Evolutionary conservation across 2,329 filamentous ascomycete genomes (phyloP).

Genomic region (Penicillium sp.): DNA sequence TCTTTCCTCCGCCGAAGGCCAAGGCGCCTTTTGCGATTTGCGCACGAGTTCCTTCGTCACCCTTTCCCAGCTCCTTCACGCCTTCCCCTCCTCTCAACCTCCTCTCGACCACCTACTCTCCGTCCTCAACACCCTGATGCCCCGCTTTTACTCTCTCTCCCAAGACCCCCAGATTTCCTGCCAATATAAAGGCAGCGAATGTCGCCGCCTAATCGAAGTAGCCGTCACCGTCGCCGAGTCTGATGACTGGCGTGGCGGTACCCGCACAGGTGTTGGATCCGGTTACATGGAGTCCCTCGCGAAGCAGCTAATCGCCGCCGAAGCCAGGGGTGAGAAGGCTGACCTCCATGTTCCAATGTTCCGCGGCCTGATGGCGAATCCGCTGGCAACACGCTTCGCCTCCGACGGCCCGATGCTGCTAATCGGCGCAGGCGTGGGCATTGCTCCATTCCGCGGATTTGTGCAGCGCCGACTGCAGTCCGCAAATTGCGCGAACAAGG

Average conservation of each 20-base stretch:
- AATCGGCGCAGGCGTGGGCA: constrained; percentile 92
- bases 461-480: constrained; percentile 91
- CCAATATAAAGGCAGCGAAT: constrained; percentile 63
- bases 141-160: constrained; percentile 95
- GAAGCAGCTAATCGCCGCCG: constrained; percentile 64
- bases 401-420: constrained; percentile 95
- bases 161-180: constrained; percentile 86
- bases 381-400: constrained; percentile 84
- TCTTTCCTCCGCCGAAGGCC: constrained; percentile 83
- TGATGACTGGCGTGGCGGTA: constrained; percentile 68
- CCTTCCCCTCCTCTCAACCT: constrained; percentile 88
- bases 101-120: constrained; percentile 78
- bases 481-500: constrained; percentile 95
- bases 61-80: constrained; percentile 77
- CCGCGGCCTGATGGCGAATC: constrained; percentile 96
- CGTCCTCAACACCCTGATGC: constrained; percentile 83
- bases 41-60: constrained; percentile 84
- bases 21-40: constrained; percentile 89
- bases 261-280: constrained; percentile 79
- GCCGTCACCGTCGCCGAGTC: constrained; percentile 94
- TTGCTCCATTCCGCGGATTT: constrained; percentile 96
- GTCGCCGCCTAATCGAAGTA: constrained; percentile 82
- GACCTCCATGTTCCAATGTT: constrained; percentile 91
- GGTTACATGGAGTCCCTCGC: constrained; percentile 91
- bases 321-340: constrained; percentile 48